phyloP scores from a whole-genome alignment of 345 rosid genomes.

The Litchi chinensis region DNA sequence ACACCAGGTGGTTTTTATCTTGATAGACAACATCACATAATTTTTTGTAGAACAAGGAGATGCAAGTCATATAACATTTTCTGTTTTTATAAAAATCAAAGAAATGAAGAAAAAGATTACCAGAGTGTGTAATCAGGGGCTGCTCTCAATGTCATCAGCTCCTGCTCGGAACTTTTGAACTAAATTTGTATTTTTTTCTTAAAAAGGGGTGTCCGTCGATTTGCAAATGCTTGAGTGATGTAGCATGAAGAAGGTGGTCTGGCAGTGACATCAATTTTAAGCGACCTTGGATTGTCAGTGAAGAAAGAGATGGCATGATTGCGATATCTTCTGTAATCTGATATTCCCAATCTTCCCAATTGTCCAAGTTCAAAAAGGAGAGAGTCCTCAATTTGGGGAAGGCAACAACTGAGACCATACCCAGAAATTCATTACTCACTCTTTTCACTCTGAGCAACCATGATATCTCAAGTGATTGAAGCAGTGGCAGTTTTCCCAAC shows the following conservation, averaged over 20 bases:
- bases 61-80: no score
- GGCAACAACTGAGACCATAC: neutral
- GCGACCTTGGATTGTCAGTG: neutral
- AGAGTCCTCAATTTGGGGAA: neutral
- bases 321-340: neutral
- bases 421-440: neutral
- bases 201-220: neutral
- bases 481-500: neutral
- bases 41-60: no score
- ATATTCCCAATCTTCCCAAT: neutral
- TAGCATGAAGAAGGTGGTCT: neutral
- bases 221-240: neutral
- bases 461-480: neutral
- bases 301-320: constrained; percentile 15
- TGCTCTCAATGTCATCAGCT: no score
- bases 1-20: no score
- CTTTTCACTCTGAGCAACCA: neutral
- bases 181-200: no score
- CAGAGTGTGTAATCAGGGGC: no score
- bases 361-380: neutral
- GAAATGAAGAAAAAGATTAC: no score
- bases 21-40: no score
- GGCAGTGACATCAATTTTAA: neutral
- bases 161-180: no score
- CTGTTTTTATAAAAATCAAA: no score